These are phyloP conservation scores for Eremochloa ophiuroides DNA, from an alignment of 176 grass and related monocot species.

Conservation along the genomic window DNA sequence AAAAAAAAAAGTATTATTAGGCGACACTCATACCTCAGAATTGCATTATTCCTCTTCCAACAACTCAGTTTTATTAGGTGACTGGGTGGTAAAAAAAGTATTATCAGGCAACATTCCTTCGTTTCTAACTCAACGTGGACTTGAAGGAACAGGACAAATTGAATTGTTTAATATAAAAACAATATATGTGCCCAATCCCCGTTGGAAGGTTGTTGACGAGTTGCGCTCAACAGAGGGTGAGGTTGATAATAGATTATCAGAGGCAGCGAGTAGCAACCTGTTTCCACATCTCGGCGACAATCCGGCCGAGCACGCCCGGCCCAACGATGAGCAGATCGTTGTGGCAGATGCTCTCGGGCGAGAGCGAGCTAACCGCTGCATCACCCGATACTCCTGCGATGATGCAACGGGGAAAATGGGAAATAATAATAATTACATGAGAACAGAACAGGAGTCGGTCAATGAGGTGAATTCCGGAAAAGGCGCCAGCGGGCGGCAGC, in stretches of 20 bases:
- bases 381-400: not conserved
- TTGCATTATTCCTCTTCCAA: not conserved
- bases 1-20: too few relatives aligned
- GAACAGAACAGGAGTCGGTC: not conserved
- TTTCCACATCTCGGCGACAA: conserved; percentile 10
- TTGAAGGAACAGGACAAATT: not conserved
- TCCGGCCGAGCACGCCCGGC: conserved; percentile 14
- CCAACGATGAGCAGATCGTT: conserved; percentile 10
- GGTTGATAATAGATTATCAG: not conserved
- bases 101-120: not conserved
- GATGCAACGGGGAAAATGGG: not conserved
- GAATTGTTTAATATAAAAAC: not conserved
- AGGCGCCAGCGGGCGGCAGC: not conserved
- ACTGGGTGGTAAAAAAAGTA: not conserved
- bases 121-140: not conserved
- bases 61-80: not conserved
- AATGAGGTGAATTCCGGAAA: not conserved
- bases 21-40: too few relatives aligned
- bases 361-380: not conserved
- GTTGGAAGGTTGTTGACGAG: not conserved
- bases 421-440: not conserved
- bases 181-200: not conserved
- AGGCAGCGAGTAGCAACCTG: not conserved
- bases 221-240: not conserved
- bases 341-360: not conserved